Evolutionary conservation across 768 basidiomycete species (phyloP), one percentile per base, ranked within the genome.

Genomic region (Russula sp.): DNA sequence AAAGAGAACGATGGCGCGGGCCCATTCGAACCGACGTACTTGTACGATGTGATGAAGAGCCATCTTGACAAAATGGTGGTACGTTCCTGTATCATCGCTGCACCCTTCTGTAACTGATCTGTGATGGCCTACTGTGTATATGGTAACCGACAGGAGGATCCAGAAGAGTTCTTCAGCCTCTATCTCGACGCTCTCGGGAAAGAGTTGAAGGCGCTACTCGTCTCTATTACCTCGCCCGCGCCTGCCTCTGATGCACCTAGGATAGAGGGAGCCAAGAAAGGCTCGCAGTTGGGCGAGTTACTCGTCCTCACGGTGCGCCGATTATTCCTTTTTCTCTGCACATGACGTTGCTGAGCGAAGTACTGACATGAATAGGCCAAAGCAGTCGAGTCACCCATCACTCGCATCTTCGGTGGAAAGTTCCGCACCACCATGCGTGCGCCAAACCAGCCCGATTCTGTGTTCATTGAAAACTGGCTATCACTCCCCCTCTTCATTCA

Each of bases 81-180:
- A 65, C 68, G 86, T 81, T 46, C 25, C 6, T 9, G 35, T 20
- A 7, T 18, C 18, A 5, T 5, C 9, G 18, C 11, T 0, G 16
- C 7, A 25, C 22, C 5, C 4, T 4, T 10, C 1, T 8, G 3
- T 57, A 43, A 10, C 42, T 51, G 14, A 57, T 39, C n/a, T 8
- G 32, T 34, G 35, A 59, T 35, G 55, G 67, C 41, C 38, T 59
- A 65, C 38, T 7, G 49, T 36, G 35, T 35, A 5, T 65, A 93
- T 83, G 85, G 90, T 41, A 94, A 94, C 0, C 90, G 92, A 60
- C 96, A 98, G 75, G 96, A 99, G 72, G 96, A 99, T 62, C 96
- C 95, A 7, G 95, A 99, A 73, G 96, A 98, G 73, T 98, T 97
- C 73, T 78, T 98, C 20, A 94, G 96, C 3, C 97, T 96, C 75